Base-by-base conservation (phyloP, 371 early-diverging fungal species). In the Rhizopus stolonifer region DNA sequence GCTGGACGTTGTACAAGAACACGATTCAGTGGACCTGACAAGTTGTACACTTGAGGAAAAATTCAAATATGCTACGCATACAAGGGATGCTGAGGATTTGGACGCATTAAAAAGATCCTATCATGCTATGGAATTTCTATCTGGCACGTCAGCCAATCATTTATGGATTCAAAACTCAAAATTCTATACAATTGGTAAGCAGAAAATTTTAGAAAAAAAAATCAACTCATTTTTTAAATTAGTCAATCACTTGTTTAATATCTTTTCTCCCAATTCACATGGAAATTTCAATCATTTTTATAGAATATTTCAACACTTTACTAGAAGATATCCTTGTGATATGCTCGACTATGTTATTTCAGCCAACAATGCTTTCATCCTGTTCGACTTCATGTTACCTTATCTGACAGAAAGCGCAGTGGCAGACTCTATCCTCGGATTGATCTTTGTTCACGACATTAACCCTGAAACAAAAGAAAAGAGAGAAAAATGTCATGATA, bases 51-150 rank as follows among this genome's bases (percentile, higher is more conserved):
- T 65, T 8, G 40, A 40, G 11, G 60, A 64, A 29, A 61, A 64
- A 26, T 29, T 69, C 17, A 32, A 31, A 10, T 56, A 57, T 24
- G 57, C 64, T 4, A 14, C 19, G 5, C 70, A 61, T 39, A 24
- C 25, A 36, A 56, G 77, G 34, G 67, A 72, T 39, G 32, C 43
- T n/a, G 26, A 62, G 3, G 70, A 76, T 52, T 8, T 64, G 8
- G 56, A 67, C 13, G 77, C 77, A 8, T 51, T 59, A 13, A 72
- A 76, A 52, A 49, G 72, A 52, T 76, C 77, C 0, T 72, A 72
- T 57, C 73, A 72, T 57, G 77, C 73, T 24, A 76, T 72, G 77
- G 77, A 76, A 45, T 39, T 76, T 18, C 31, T 76, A 23, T 70
- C 68, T 33, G 72, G 72, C n/a, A 66, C 70, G 4, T 62, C 69